A percentile compares a stretch with the other conserved stretches of the same genome.
These are phyloP conservation scores for Solanum raphanifolium DNA, from an alignment of 257 asterid genomes.

Conservation along the genomic window DNA sequence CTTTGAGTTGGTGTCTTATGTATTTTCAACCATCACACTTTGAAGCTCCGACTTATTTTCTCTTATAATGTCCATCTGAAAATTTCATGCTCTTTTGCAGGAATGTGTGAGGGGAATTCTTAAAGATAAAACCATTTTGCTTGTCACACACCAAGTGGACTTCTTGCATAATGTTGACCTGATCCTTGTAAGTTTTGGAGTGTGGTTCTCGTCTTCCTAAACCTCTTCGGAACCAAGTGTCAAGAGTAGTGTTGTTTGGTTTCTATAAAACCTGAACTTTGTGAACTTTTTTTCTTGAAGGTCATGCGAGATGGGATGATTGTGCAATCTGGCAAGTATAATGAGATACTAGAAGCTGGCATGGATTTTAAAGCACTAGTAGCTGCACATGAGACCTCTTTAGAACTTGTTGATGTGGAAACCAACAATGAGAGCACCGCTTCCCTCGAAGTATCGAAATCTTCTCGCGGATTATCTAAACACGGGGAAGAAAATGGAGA, in stretches of 20 bases:
- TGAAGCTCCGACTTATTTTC: not conserved
- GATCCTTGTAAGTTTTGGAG: constrained; percentile 49
- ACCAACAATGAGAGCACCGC: constrained; percentile 22
- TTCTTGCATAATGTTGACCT: constrained; percentile 91
- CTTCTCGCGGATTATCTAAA: constrained; percentile 32
- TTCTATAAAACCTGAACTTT: not conserved
- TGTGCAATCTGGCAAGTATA: constrained; percentile 83
- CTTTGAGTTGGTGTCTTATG: not conserved
- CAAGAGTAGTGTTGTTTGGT: not conserved
- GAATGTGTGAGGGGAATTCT: constrained; percentile 86
- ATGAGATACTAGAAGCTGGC: constrained; percentile 43
- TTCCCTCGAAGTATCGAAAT: constrained; percentile 20
- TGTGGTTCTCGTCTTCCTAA: not conserved
- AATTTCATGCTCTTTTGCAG: constrained; percentile 27
- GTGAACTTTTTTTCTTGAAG: constrained; percentile 19
- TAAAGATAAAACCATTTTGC: constrained; percentile 62
- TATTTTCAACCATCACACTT: not conserved
- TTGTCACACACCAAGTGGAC: constrained; percentile 98
- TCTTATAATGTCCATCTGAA: not conserved
- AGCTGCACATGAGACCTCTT: constrained; percentile 81
- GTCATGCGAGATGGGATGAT: constrained; percentile 91
- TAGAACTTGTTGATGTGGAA: constrained; percentile 89
- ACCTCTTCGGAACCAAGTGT: not conserved
- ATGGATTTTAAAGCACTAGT: constrained; percentile 69
- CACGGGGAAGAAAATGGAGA: constrained; percentile 41